These are phyloP conservation scores for Penicillium sp. DNA, from an alignment of 2,329 filamentous ascomycete species.

Conservation along the genomic window DNA sequence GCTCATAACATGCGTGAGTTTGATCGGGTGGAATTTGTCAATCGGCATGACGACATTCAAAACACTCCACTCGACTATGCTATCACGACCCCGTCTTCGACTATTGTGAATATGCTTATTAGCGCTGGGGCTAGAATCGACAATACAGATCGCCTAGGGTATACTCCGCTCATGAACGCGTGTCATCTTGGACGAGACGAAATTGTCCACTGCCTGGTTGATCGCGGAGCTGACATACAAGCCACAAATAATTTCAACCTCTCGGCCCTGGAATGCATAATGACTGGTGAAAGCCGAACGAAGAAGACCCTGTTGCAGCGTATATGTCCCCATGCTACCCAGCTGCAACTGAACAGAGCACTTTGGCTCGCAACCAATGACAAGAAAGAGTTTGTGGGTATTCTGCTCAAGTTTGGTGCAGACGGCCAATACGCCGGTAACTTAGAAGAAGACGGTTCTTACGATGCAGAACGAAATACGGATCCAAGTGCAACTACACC, in stretches of 20 bases:
- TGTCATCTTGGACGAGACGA: conserved; percentile 2
- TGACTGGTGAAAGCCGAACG: no score
- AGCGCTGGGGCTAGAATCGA: neutral
- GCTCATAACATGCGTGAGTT: neutral
- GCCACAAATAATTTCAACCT: neutral
- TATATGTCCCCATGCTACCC: neutral
- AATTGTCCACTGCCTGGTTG: neutral
- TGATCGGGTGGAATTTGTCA: neutral
- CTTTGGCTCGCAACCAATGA: neutral
- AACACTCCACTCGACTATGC: conserved; percentile 1
- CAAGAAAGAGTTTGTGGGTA: neutral
- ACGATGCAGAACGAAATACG: neutral
- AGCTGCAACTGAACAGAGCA: neutral
- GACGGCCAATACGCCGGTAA: neutral
- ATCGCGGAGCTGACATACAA: neutral
- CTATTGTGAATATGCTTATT: neutral
- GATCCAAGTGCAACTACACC: neutral
- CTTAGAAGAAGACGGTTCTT: neutral
- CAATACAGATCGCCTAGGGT: neutral
- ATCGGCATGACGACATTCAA: neutral
- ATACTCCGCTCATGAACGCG: neutral
- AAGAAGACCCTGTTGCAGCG: neutral
- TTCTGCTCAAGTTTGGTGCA: neutral
- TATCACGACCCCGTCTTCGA: neutral
- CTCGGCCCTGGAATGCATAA: neutral